These are phyloP conservation scores for Stylonectria norvegica DNA, from an alignment of 2,329 filamentous ascomycete genomes.

Conservation along the genomic window DNA sequence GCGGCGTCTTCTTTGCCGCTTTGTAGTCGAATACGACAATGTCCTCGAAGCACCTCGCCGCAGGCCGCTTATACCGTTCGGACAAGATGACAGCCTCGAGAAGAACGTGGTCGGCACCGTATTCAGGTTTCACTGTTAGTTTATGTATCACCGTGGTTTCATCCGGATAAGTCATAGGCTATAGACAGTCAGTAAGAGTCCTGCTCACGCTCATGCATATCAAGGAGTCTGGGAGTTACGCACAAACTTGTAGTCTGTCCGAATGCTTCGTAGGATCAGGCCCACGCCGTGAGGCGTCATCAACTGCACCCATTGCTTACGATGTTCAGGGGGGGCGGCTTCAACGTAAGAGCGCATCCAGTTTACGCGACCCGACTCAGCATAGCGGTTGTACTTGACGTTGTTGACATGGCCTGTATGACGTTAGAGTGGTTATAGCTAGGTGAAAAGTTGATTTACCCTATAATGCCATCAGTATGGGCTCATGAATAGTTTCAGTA, in stretches of 20 bases:
- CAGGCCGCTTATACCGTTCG: slow-evolving; percentile 67
- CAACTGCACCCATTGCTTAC: slow-evolving; percentile 64
- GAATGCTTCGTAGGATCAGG: slow-evolving; percentile 76
- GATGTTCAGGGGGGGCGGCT: slow-evolving; percentile 58
- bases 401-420: slow-evolving; percentile 71
- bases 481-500: no score
- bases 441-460: no score
- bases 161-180: slow-evolving; percentile 84
- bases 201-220: no score
- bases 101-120: slow-evolving; percentile 47
- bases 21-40: slow-evolving; percentile 32
- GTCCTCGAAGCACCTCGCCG: slow-evolving; percentile 67
- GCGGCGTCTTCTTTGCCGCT: slow-evolving; percentile 33
- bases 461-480: not conserved
- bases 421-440: slow-evolving; percentile 3
- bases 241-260: slow-evolving; percentile 84
- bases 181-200: no score
- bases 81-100: slow-evolving; percentile 67
- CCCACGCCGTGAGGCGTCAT: slow-evolving; percentile 65
- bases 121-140: slow-evolving; percentile 52
- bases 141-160: slow-evolving; percentile 81
- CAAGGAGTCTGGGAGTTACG: slow-evolving; percentile 30
- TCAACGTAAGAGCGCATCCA: slow-evolving; percentile 70
- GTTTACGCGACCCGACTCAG: slow-evolving; percentile 76
- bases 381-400: slow-evolving; percentile 77